Evolutionary conservation across 176 grass and related monocot species (phyloP).

Genomic region (Triticum aestivum): IWGSC_CS_RefSeq_v2.1 NC_057812.1:198951606-198952105

Average conservation of each 20-base stretch:
- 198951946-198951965: neutral
- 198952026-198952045: neutral
- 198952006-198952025: neutral
- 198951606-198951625: constrained; percentile 23
- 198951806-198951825: constrained; percentile 3
- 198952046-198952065: neutral
- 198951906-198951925: neutral
- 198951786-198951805: constrained; percentile 22
- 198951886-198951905: neutral
- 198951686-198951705: constrained; percentile 27
- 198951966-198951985: neutral
- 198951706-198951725: constrained; percentile 18
- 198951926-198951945: neutral
- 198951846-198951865: neutral
- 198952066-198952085: neutral
- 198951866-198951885: neutral
- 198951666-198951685: constrained; percentile 27
- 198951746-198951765: constrained; percentile 41
- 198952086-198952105: neutral
- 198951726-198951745: constrained; percentile 28
- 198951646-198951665: constrained; percentile 33
- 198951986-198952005: neutral
- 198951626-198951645: constrained; percentile 44
- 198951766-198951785: constrained; percentile 27
- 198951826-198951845: neutral